phyloP scores from a whole-genome alignment of 257 asterid species.

The Gynochthodes officinalis region DNA sequence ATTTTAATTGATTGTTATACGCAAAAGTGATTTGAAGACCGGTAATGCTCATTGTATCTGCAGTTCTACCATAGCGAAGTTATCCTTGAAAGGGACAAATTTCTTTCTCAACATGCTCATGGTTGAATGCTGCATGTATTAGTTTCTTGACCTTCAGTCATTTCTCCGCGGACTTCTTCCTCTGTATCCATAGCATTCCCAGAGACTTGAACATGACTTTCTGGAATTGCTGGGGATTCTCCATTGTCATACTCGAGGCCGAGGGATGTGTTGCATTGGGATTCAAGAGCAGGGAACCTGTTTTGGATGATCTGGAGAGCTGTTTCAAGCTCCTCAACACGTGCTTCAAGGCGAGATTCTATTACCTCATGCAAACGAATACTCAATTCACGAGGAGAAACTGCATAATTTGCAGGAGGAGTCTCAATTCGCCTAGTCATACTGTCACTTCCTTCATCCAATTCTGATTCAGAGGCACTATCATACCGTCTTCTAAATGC shows the following conservation, averaged over 20 bases:
- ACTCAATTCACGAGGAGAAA: conserved; percentile 62
- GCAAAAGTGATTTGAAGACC: too few species aligned
- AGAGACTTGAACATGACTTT: conserved; percentile 22
- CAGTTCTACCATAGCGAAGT: background rate
- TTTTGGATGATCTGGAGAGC: conserved; percentile 36
- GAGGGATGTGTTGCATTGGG: conserved; percentile 22
- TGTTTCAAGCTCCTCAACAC: conserved; percentile 53
- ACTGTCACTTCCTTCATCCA: conserved; percentile 26
- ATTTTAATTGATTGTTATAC: too few species aligned
- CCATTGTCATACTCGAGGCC: conserved; percentile 25
- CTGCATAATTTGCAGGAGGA: conserved; percentile 47
- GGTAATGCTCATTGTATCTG: background rate
- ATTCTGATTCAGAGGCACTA: conserved; percentile 19
- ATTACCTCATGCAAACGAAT: conserved; percentile 55
- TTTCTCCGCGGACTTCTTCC: conserved; percentile 12
- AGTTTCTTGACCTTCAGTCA: conserved; percentile 18
- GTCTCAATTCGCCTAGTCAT: conserved; percentile 12
- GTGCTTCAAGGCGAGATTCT: conserved; percentile 54
- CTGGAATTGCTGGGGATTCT: conserved; percentile 31
- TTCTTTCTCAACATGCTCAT: background rate
- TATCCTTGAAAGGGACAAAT: background rate
- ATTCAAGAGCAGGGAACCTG: conserved; percentile 22
- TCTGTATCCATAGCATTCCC: conserved; percentile 5
- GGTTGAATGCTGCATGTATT: conserved; percentile 5
- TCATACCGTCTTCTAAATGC: conserved; percentile 15